These are phyloP conservation scores for Diutina scorzettiae DNA, from an alignment of 1,139 yeast species.

Conservation along the genomic window DNA sequence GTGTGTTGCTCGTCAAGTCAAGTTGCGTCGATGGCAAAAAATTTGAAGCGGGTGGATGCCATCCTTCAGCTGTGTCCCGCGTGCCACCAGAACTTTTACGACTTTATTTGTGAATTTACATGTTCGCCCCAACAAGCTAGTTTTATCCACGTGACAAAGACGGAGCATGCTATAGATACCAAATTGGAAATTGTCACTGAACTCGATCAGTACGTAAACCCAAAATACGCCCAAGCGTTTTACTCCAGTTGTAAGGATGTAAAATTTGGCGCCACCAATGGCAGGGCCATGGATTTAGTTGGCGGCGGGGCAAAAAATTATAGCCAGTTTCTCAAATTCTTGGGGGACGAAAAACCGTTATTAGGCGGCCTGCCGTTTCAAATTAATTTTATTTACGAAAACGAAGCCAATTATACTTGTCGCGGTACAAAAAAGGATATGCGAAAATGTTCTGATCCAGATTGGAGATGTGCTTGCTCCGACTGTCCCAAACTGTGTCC, in stretches of 20 bases:
- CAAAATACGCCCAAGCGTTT: slow-evolving; percentile 47
- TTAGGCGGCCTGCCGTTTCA: slow-evolving; percentile 95
- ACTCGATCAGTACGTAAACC: slow-evolving; percentile 50
- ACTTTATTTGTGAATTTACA: slow-evolving; percentile 78
- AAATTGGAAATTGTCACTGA: slow-evolving; percentile 58
- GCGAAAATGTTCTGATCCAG: slow-evolving; percentile 49
- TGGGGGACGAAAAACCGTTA: slow-evolving; percentile 89
- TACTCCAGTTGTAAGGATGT: slow-evolving; percentile 81
- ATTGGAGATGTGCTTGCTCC: slow-evolving; percentile 77
- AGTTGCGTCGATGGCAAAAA: slow-evolving; percentile 24
- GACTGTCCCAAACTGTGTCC: slow-evolving; percentile 86
- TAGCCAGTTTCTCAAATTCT: slow-evolving; percentile 62
- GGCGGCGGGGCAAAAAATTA: slow-evolving; percentile 91
- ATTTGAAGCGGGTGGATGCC: slow-evolving; percentile 64
- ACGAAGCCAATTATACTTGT: slow-evolving; percentile 22
- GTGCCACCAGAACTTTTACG: slow-evolving; percentile 74
- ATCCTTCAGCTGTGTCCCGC: slow-evolving; percentile 92
- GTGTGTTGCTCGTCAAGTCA: slow-evolving; percentile 34
- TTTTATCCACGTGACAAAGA: slow-evolving; percentile 57
- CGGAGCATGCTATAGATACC: slow-evolving; percentile 35
- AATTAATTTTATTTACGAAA: slow-evolving; percentile 56
- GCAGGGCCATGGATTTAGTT: slow-evolving; percentile 90
- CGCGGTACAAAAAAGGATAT: slow-evolving; percentile 39
- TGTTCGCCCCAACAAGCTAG: slow-evolving; percentile 78
- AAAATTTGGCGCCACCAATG: slow-evolving; percentile 90